phyloP scores from a whole-genome alignment of 768 basidiomycete genomes.

The Agrocybe chaxingu region DNA sequence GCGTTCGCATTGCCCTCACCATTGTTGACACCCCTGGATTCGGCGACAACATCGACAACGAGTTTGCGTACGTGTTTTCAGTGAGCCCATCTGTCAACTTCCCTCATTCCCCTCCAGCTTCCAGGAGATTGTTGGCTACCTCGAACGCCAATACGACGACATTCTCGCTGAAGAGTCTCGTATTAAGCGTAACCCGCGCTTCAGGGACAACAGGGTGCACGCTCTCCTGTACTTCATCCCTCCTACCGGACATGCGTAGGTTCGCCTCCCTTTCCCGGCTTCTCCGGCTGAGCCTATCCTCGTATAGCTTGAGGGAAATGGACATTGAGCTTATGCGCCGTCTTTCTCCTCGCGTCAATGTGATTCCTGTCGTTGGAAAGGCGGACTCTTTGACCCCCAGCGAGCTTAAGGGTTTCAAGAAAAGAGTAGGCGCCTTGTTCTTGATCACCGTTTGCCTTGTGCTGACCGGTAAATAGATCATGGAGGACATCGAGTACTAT shows the following conservation, averaged over 20 bases:
- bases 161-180: slow-evolving; percentile 97
- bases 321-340: slow-evolving; percentile 99
- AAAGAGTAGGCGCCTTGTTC: slow-evolving; percentile 51
- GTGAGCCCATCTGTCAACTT: not conserved
- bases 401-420: slow-evolving; percentile 95
- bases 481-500: slow-evolving; percentile 99
- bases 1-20: slow-evolving; percentile 95
- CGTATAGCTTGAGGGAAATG: slow-evolving; percentile 83
- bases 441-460: not conserved
- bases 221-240: slow-evolving; percentile 98
- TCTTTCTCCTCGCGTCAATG: slow-evolving; percentile 95
- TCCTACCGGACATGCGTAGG: slow-evolving; percentile 95
- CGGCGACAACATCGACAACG: slow-evolving; percentile 98
- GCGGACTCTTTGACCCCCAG: slow-evolving; percentile 92
- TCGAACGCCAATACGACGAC: slow-evolving; percentile 99
- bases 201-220: slow-evolving; percentile 97
- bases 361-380: slow-evolving; percentile 97
- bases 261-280: slow-evolving; percentile 14
- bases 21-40: slow-evolving; percentile 99
- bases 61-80: slow-evolving; percentile 73
- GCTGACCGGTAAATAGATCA: slow-evolving; percentile 59
- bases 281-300: slow-evolving; percentile 1
- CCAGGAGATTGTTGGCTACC: slow-evolving; percentile 93
- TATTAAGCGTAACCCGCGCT: slow-evolving; percentile 99
- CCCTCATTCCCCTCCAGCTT: slow-evolving; percentile 52